These are phyloP conservation scores for Lomentospora prolificans DNA, from an alignment of 2,329 filamentous ascomycete species.

Conservation along the genomic window DNA sequence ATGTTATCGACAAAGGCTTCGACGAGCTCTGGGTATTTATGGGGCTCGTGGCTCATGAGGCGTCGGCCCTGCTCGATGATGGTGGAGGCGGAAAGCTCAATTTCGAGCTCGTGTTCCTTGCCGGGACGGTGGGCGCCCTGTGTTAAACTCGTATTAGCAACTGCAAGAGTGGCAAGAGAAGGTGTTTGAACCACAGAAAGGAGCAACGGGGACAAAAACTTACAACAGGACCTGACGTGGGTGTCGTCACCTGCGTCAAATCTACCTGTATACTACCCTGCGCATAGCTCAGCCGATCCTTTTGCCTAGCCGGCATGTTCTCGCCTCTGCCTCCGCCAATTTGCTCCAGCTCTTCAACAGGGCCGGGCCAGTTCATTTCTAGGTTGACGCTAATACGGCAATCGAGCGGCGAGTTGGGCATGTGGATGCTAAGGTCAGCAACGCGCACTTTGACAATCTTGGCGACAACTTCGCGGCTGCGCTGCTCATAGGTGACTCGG, in stretches of 20 bases:
- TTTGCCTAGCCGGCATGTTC: constrained; percentile 44
- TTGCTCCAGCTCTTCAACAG: constrained; percentile 46
- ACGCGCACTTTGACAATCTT: constrained; percentile 91
- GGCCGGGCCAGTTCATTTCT: constrained; percentile 77
- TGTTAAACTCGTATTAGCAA: not conserved
- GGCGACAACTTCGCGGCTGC: constrained; percentile 57
- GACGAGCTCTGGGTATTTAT: constrained; percentile 57
- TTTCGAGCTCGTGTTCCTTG: constrained; percentile 73
- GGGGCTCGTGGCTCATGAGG: constrained; percentile 39
- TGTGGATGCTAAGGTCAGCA: constrained; percentile 77
- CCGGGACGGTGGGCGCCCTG: constrained; percentile 31
- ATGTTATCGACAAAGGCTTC: constrained; percentile 69
- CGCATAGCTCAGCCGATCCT: constrained; percentile 84
- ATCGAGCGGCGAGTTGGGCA: constrained; percentile 69
- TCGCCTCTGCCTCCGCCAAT: constrained; percentile 24
- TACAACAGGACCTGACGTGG: constrained; percentile 25
- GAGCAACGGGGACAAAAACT: constrained; percentile 13
- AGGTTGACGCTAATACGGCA: constrained; percentile 91
- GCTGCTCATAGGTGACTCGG: constrained; percentile 68
- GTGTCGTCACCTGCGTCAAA: constrained; percentile 73
- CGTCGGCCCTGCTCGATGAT: constrained; percentile 56
- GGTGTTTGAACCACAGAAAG: constrained; percentile 3
- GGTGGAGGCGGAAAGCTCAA: constrained; percentile 58
- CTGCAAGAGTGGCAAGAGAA: not conserved
- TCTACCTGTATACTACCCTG: constrained; percentile 86